phyloP scores from a whole-genome alignment of 331 rosid genomes.

The Malus hybrid region DNA sequence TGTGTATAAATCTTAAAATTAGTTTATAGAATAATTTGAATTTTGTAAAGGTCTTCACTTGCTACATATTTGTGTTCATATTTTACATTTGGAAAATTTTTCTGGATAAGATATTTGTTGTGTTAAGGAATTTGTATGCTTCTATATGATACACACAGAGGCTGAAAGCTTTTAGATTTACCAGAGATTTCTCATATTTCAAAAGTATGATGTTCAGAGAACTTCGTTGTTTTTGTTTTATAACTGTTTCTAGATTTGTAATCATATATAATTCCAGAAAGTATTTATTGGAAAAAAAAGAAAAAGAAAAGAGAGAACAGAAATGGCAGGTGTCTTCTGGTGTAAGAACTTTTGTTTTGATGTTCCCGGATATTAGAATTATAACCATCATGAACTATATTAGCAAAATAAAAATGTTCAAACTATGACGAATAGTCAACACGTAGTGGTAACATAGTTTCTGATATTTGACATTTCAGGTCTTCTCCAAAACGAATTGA shows the following conservation, averaged over 20 bases:
- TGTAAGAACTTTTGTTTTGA: neutral
- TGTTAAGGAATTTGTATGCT: neutral
- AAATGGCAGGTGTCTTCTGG: neutral
- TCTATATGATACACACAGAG: neutral
- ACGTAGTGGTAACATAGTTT: neutral
- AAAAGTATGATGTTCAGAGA: neutral
- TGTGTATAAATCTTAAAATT: neutral
- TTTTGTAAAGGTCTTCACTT: neutral
- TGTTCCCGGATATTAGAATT: neutral
- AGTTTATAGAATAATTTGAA: neutral
- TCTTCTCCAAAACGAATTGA: slow-evolving; percentile 90
- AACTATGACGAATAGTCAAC: neutral
- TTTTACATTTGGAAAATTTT: neutral
- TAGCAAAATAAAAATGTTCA: neutral
- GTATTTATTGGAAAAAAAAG: neutral
- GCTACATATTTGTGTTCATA: neutral
- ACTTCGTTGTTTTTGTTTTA: neutral
- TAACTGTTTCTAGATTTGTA: neutral
- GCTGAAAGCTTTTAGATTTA: neutral
- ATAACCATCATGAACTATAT: neutral
- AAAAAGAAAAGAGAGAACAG: neutral
- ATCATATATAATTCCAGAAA: neutral
- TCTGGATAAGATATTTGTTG: neutral
- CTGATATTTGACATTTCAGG: slow-evolving; percentile 47
- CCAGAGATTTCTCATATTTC: neutral